phyloP scores from a whole-genome alignment of 306 rosid species.

The Pyrus pyrifolia region DNA sequence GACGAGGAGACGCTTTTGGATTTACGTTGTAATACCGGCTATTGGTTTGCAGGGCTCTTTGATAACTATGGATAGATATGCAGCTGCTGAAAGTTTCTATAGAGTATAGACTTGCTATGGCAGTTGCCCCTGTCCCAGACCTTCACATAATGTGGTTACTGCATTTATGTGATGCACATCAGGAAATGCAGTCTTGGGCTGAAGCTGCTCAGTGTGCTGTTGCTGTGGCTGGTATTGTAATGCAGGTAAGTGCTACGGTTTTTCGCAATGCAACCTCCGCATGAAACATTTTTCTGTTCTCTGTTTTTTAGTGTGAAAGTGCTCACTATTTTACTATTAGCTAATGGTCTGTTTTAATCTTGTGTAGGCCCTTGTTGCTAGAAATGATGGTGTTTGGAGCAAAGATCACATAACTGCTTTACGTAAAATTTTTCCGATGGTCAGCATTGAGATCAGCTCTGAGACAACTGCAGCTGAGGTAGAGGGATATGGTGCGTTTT shows the following conservation, averaged over 20 bases:
- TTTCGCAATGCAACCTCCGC: not conserved
- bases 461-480: constrained; percentile 98
- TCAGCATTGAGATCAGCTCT: constrained; percentile 88
- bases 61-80: constrained; percentile 93
- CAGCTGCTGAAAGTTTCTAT: constrained; percentile 89
- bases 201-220: constrained; percentile 99
- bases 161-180: constrained; percentile 97
- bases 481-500: constrained; percentile 98
- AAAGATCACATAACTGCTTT: constrained; percentile 84
- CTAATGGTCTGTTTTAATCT: constrained; percentile 14
- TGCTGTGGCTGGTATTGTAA: constrained; percentile 94
- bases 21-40: not conserved
- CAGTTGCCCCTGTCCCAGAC: constrained; percentile 95
- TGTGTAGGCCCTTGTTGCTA: constrained; percentile 83
- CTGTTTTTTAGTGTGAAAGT: not conserved
- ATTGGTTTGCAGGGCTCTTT: constrained; percentile 54
- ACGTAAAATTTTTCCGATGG: constrained; percentile 94
- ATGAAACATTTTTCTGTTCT: not conserved
- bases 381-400: constrained; percentile 99
- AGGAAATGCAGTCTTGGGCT: constrained; percentile 99
- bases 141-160: constrained; percentile 99
- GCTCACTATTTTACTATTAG: not conserved
- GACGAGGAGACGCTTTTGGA: constrained; percentile 4
- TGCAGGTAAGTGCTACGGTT: constrained; percentile 58
- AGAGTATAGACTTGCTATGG: constrained; percentile 92